Conservation (phyloP, 2,329 filamentous ascomycete species). For the Penicillium sp. region DNA sequence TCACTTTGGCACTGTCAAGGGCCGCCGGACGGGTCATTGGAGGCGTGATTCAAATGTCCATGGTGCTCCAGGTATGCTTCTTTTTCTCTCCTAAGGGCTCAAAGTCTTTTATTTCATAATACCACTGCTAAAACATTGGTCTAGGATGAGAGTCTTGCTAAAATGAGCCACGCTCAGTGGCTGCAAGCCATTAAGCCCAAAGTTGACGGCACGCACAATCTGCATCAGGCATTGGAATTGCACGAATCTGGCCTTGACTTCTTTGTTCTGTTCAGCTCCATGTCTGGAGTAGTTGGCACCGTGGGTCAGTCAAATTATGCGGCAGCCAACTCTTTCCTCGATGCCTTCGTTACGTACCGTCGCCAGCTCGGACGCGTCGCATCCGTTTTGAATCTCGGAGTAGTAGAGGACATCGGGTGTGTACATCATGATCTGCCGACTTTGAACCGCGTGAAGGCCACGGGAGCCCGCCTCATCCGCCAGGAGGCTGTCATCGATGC, state of each 20-base stretch:
- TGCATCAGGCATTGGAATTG: slow-evolving; percentile 21
- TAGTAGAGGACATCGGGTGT: slow-evolving; percentile 29
- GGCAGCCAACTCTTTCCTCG: slow-evolving; percentile 36
- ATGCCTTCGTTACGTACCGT: slow-evolving; percentile 31
- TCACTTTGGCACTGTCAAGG: neutral
- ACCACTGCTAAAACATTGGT: too few relatives aligned
- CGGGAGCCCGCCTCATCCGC: neutral
- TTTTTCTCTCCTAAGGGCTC: too few relatives aligned
- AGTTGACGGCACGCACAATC: slow-evolving; percentile 33
- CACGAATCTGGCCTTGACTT: slow-evolving; percentile 16
- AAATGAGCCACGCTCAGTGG: slow-evolving; percentile 41
- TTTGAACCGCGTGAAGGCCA: slow-evolving; percentile 8
- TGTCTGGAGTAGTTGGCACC: slow-evolving; percentile 37
- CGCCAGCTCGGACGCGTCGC: slow-evolving; percentile 20
- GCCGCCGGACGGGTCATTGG: neutral
- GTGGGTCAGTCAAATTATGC: slow-evolving; percentile 46
- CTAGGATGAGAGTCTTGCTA: slow-evolving; percentile 23
- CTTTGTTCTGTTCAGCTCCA: slow-evolving; percentile 36
- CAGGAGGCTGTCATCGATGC: slow-evolving; percentile 2
- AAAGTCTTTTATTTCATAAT: too few relatives aligned
- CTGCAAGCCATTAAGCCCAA: slow-evolving; percentile 34
- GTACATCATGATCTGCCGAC: slow-evolving; percentile 16
- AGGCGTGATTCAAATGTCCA: slow-evolving; percentile 10
- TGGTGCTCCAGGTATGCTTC: neutral
- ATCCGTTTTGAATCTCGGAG: slow-evolving; percentile 26